phyloP scores from a whole-genome alignment of 2,329 filamentous ascomycete genomes.

The Pyrenochaeta sp. region DNA sequence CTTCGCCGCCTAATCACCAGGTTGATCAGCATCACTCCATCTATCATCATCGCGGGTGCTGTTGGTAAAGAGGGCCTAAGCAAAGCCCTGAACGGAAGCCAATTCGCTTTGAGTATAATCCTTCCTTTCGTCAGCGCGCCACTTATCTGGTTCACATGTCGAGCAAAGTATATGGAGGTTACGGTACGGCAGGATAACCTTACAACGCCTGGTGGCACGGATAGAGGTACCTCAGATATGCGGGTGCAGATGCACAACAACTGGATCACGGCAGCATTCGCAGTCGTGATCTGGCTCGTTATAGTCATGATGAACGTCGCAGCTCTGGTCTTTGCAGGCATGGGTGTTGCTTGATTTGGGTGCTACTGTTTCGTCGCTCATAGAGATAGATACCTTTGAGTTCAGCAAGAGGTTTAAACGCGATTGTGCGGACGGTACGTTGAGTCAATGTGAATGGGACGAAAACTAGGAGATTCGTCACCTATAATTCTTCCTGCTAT shows the following conservation, averaged over 20 bases:
- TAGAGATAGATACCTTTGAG: no score
- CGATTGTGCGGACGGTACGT: no score
- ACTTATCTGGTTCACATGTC: slow-evolving; percentile 84
- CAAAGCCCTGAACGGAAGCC: slow-evolving; percentile 74
- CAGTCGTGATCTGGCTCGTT: slow-evolving; percentile 72
- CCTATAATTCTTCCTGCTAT: no score
- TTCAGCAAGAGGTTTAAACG: no score
- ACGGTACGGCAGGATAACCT: slow-evolving; percentile 36
- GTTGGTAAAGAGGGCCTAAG: slow-evolving; percentile 75
- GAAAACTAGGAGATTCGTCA: no score
- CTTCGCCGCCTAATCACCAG: slow-evolving; percentile 78
- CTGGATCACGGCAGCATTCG: slow-evolving; percentile 68
- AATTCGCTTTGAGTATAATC: slow-evolving; percentile 80
- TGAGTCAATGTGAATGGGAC: no score
- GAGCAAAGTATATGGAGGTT: slow-evolving; percentile 81
- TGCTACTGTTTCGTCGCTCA: no score
- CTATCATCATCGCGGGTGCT: slow-evolving; percentile 82
- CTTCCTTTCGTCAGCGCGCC: slow-evolving; percentile 84
- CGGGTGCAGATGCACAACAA: slow-evolving; percentile 72
- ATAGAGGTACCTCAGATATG: slow-evolving; percentile 25
- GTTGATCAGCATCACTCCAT: slow-evolving; percentile 80
- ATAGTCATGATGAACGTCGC: slow-evolving; percentile 83
- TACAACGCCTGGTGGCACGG: slow-evolving; percentile 7
- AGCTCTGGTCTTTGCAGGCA: slow-evolving; percentile 67
- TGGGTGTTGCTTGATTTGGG: slow-evolving; percentile 55